Evolutionary conservation across 2,329 filamentous ascomycete species (phyloP).

Genomic region (Pseudopithomyces maydicus): DNA sequence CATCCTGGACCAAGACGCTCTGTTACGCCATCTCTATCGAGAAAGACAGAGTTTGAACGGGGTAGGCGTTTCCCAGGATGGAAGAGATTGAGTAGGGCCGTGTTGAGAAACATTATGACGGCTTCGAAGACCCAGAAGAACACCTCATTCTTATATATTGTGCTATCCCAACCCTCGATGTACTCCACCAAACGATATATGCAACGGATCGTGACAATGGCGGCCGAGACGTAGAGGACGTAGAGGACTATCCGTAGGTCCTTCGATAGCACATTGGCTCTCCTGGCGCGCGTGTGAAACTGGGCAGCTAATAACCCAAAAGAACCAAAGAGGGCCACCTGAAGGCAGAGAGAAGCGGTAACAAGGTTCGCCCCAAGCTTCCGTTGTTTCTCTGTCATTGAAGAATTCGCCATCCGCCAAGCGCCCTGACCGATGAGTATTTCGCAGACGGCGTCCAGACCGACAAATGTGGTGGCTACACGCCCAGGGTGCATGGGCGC

Average conservation of each 20-base stretch:
- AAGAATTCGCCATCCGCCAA: conserved; percentile 49
- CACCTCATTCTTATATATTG: conserved; percentile 52
- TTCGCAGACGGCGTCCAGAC: conserved; percentile 58
- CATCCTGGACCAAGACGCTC: conserved; percentile 58
- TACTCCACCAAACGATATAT: conserved; percentile 61
- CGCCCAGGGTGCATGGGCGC: conserved; percentile 63
- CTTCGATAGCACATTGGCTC: conserved; percentile 45
- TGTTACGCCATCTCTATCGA: conserved; percentile 57
- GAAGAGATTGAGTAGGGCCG: conserved; percentile 56
- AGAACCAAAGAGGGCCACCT: conserved; percentile 55
- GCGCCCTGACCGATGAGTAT: conserved; percentile 59
- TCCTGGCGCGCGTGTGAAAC: conserved; percentile 54
- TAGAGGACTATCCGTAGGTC: conserved; percentile 52
- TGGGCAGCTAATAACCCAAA: conserved; percentile 54
- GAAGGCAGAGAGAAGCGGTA: conserved; percentile 56
- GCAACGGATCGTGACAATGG: conserved; percentile 54
- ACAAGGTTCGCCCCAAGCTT: conserved; percentile 53
- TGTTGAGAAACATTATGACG: conserved; percentile 58
- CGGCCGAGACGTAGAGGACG: conserved; percentile 55
- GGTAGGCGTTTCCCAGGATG: conserved; percentile 59
- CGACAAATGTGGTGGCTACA: conserved; percentile 64
- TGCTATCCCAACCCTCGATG: conserved; percentile 44
- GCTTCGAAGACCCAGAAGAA: conserved; percentile 62
- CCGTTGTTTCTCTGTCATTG: conserved; percentile 42
- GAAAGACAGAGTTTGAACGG: conserved; percentile 55